Evolutionary conservation across 768 basidiomycete genomes (phyloP), one percentile per base, ranked within the genome.

Genomic region (Lactarius tabidus): DNA sequence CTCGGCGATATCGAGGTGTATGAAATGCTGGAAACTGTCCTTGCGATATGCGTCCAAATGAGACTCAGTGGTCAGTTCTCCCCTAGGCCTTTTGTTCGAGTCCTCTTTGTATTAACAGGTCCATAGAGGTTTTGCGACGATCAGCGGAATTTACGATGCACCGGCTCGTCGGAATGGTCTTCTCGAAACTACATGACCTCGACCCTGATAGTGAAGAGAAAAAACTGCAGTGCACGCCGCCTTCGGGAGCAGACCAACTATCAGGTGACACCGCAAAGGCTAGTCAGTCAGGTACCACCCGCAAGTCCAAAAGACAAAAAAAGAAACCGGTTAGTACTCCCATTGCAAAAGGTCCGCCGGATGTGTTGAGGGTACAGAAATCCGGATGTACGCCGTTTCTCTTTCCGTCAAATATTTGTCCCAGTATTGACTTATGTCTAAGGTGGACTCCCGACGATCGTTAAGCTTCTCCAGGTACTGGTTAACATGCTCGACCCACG

Each of bases 41-140:
- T 99, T 70, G 96, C 95, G 14, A 98, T 96, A 57, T 94, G 95
- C 69, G 98, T 96, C 75, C 91, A 98, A 74, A 95, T 97, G 85
- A 82, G 97, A 61, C 80, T 98, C 20, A 92, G 91, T 71, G 95
- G 95, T 96, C 70, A 67, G 90, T 80, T 28, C 10, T 39, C n/a
- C 28, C n/a, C n/a, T n/a, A n/a, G n/a, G n/a, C 48, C 8, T 29
- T 23, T n/a, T 15, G 23, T 33, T 52, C 23, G 28, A 29, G 3
- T 59, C 41, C 31, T 58, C n/a, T n/a, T 38, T n/a, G 33, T 66
- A 72, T 52, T 71, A 60, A 54, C 59, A 60, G 18, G 31, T 66
- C 35, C 38, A 8, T 74, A 97, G 94, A 95, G 77, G 89, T 89
- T 64, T 80, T 97, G 20, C 86, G 94, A 43, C 84, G 92, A 36